Evolutionary conservation across 345 rosid genomes (phyloP).

Genomic region (Eutrema heterophyllum): DNA sequence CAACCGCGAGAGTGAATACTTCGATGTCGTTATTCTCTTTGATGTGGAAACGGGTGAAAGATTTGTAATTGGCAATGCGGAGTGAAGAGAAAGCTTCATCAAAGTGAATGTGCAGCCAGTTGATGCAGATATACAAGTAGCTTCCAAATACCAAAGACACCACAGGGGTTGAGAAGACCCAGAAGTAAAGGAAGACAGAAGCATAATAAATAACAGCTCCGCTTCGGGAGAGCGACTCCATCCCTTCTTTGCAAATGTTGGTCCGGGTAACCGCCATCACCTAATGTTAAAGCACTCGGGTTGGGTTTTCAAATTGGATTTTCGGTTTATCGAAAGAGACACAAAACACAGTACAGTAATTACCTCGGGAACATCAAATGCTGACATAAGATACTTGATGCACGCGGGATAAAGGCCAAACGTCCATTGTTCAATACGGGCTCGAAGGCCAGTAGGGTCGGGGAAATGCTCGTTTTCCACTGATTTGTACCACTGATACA

Average conservation of each 20-base stretch:
- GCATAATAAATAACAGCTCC: constrained; percentile 87
- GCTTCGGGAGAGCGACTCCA: constrained; percentile 72
- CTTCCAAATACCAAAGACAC: constrained; percentile 96
- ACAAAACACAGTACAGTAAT: background rate
- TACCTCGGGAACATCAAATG: constrained; percentile 99
- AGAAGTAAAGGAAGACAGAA: constrained; percentile 92
- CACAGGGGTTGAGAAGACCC: constrained; percentile 97
- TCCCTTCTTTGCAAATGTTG: constrained; percentile 80
- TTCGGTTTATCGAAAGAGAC: background rate
- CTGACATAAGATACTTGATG: constrained; percentile 98
- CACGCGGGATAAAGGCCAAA: constrained; percentile 98
- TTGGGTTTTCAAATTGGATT: background rate
- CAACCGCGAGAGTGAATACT: constrained; percentile 93
- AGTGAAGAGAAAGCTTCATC: constrained; percentile 99
- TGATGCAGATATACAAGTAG: constrained; percentile 91
- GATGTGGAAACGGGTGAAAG: constrained; percentile 88
- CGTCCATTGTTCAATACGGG: constrained; percentile 97
- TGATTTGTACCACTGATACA: constrained; percentile 91
- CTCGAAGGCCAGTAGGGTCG: constrained; percentile 97
- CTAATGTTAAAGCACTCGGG: constrained; percentile 34
- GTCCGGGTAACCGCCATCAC: constrained; percentile 96
- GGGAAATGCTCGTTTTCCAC: constrained; percentile 97
- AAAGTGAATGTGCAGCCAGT: constrained; percentile 96
- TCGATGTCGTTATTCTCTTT: constrained; percentile 66
- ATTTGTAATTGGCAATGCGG: constrained; percentile 95